Conservation (phyloP, 352 stramenopile genomes). For the Globisporangium takayamanum region DNA sequence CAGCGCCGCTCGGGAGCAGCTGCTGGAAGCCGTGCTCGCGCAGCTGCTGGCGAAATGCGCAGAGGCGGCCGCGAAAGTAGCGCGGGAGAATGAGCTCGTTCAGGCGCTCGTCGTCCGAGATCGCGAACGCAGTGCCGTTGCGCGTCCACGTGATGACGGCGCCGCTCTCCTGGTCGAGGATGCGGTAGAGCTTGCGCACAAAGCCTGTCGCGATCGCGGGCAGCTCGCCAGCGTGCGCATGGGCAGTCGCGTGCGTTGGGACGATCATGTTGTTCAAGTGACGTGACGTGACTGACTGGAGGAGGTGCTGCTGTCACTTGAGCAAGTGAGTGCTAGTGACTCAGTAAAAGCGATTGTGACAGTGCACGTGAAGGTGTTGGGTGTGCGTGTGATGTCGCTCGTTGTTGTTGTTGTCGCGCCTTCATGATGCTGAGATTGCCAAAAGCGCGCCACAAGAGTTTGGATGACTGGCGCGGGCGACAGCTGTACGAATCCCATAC, state of each 20-base stretch:
- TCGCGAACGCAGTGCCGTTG: constrained; percentile 42
- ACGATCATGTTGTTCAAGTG: neutral
- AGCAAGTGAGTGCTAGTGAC: constrained; percentile 5
- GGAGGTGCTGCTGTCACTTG: too few species aligned
- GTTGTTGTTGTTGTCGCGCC: too few species aligned
- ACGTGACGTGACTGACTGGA: too few species aligned
- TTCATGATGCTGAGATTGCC: too few species aligned
- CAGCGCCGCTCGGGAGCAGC: constrained; percentile 7
- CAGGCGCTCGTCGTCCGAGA: constrained; percentile 42
- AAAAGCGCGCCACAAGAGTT: too few species aligned
- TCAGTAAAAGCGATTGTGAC: constrained; percentile 10
- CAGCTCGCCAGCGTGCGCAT: constrained; percentile 1
- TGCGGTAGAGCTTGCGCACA: constrained; percentile 70
- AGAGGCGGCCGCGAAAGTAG: constrained; percentile 62
- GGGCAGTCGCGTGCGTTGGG: neutral
- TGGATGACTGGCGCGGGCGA: too few species aligned
- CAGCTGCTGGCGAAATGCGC: constrained; percentile 62
- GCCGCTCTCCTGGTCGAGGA: constrained; percentile 51
- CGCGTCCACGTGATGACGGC: constrained; percentile 54
- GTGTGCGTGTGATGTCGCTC: too few species aligned
- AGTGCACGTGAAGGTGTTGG: neutral
- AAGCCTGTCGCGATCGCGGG: constrained; percentile 57
- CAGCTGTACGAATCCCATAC: too few species aligned
- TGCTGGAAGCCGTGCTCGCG: constrained; percentile 54
- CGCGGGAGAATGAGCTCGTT: constrained; percentile 43